Evolutionary conservation across 257 asterid genomes (phyloP).

Genomic region (Penstemon barbatus): DNA sequence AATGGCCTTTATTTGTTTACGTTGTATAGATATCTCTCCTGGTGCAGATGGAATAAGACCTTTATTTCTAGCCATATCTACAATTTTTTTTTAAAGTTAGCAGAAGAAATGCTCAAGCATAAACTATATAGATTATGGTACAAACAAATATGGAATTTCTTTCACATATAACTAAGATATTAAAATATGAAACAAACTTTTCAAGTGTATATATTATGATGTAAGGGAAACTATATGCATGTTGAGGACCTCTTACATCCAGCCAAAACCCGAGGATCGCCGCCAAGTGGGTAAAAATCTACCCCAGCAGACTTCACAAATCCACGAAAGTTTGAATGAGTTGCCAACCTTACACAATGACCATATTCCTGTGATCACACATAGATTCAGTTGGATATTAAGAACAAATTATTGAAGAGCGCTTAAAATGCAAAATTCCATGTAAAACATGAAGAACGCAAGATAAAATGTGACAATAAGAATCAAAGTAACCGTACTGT

Average conservation of each 20-base stretch:
- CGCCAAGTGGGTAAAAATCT: constrained; percentile 91
- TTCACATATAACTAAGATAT: too few relatives aligned
- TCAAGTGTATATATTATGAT: too few relatives aligned
- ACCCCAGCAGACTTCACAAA: constrained; percentile 91
- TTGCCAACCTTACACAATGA: constrained; percentile 89
- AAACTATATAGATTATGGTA: background rate
- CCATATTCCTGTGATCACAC: constrained; percentile 69
- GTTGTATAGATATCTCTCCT: constrained; percentile 74
- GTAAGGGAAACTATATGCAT: too few relatives aligned
- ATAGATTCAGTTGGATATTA: constrained; percentile 24
- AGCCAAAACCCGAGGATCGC: constrained; percentile 96
- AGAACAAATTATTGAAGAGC: background rate
- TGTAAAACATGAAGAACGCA: background rate
- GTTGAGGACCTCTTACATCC: constrained; percentile 78
- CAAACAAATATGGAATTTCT: too few relatives aligned
- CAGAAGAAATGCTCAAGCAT: constrained; percentile 23
- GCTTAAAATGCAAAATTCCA: too few relatives aligned
- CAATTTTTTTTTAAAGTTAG: constrained; percentile 23
- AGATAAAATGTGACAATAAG: background rate
- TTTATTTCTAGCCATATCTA: constrained; percentile 98
- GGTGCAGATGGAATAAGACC: constrained; percentile 94
- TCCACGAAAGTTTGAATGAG: constrained; percentile 80
- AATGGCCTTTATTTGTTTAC: constrained; percentile 88
- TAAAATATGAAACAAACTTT: too few relatives aligned
- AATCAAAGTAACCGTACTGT: too few relatives aligned